These are phyloP conservation scores for Edaphochlamys debaryana DNA, from an alignment of 139 green algal genomes.

Conservation along the genomic window DNA sequence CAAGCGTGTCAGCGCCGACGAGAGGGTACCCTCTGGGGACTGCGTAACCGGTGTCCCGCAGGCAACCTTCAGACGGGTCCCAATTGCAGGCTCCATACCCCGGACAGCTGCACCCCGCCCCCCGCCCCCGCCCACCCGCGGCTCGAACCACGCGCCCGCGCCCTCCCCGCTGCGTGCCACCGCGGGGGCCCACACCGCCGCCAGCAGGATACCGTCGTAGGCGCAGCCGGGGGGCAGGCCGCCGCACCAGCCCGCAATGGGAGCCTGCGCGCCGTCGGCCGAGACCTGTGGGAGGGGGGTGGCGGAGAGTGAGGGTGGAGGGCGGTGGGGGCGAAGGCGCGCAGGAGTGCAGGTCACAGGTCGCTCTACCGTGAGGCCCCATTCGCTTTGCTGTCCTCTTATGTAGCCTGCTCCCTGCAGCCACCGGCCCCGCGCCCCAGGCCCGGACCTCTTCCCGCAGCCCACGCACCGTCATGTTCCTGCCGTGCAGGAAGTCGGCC, in stretches of 20 bases:
- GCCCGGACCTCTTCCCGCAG: neutral
- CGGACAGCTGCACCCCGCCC: too few species aligned
- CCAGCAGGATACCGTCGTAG: slow-evolving; percentile 4
- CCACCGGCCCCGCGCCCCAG: too few species aligned
- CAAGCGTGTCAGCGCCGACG: too few species aligned
- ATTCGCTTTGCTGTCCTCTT: neutral
- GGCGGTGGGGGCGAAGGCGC: neutral
- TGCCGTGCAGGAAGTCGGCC: neutral
- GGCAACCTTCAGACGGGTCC: too few species aligned
- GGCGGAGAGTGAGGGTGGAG: neutral
- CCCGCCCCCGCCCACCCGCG: neutral
- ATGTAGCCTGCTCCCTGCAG: too few species aligned
- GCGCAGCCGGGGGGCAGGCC: neutral
- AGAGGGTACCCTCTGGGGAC: too few species aligned
- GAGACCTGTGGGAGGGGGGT: neutral
- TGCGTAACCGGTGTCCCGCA: too few species aligned
- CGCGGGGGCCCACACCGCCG: neutral
- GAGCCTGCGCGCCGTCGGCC: neutral
- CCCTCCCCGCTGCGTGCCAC: neutral
- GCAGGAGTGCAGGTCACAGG: too few species aligned
- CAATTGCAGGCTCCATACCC: too few species aligned
- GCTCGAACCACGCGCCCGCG: neutral
- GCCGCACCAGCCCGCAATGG: neutral
- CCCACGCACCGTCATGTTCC: neutral
- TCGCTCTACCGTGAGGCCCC: too few species aligned